phyloP scores from a whole-genome alignment of 116 monocot genomes.

The Phalaenopsis hybrid region DNA sequence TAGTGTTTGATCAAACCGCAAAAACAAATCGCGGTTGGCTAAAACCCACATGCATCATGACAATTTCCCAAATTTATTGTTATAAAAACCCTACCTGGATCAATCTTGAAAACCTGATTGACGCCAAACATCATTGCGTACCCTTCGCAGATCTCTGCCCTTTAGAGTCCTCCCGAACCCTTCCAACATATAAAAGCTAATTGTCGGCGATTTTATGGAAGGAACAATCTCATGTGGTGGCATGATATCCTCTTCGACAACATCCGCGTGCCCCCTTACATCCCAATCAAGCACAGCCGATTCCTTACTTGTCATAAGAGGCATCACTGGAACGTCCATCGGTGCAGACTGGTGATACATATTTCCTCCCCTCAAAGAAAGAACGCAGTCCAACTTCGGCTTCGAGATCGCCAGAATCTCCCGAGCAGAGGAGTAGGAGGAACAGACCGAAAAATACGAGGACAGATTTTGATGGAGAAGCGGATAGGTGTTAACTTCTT shows the following conservation, averaged over 20 bases:
- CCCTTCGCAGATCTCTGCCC: slow-evolving; percentile 58
- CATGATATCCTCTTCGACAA: slow-evolving; percentile 40
- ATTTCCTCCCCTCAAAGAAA: not conserved
- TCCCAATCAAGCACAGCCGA: slow-evolving; percentile 4
- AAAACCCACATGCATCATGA: not conserved
- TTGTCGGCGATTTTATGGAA: slow-evolving; percentile 41
- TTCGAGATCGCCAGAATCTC: slow-evolving; percentile 42
- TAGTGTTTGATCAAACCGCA: not conserved
- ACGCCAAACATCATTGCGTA: slow-evolving; percentile 59
- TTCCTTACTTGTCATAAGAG: slow-evolving; percentile 4
- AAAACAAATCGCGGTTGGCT: not conserved
- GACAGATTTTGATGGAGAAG: slow-evolving; percentile 18
- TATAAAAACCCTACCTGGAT: not conserved
- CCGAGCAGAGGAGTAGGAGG: slow-evolving; percentile 18
- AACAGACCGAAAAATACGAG: slow-evolving; percentile 13
- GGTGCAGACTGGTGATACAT: slow-evolving; percentile 47
- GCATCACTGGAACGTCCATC: slow-evolving; percentile 41
- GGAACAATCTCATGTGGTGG: slow-evolving; percentile 78
- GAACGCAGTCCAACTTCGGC: slow-evolving; percentile 14
- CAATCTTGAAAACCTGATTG: slow-evolving; percentile 66
- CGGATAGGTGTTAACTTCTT: slow-evolving; percentile 11
- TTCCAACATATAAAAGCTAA: slow-evolving; percentile 67
- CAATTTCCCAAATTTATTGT: not conserved
- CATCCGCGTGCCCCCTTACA: slow-evolving; percentile 14
- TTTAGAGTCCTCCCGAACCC: slow-evolving; percentile 78